These are phyloP conservation scores for Przewalskia tangutica DNA, from an alignment of 257 asterid genomes.

Conservation along the genomic window DNA sequence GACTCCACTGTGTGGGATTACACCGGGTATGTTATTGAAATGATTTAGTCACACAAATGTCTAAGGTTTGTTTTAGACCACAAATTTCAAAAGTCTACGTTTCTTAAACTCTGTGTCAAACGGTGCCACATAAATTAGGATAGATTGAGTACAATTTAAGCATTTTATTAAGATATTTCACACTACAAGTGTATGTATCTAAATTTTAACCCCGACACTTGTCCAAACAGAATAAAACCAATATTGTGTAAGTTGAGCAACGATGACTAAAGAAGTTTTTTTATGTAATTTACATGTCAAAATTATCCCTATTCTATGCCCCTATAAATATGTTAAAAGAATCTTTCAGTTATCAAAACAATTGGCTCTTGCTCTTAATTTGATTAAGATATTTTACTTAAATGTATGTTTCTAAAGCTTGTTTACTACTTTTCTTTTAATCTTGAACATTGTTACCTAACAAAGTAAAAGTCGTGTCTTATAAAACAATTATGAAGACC, in stretches of 20 bases:
- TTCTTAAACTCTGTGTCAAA: too few species aligned
- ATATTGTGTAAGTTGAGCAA: neutral
- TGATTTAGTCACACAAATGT: too few species aligned
- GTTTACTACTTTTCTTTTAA: neutral
- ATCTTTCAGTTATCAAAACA: neutral
- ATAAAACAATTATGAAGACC: neutral
- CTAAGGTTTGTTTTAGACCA: too few species aligned
- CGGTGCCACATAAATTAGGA: too few species aligned
- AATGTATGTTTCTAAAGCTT: neutral
- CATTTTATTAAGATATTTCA: neutral
- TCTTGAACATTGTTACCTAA: neutral
- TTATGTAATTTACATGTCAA: too few species aligned
- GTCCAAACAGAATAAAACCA: neutral
- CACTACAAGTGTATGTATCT: neutral
- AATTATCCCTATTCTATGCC: too few species aligned
- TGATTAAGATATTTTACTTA: neutral
- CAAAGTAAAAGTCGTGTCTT: neutral
- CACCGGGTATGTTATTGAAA: too few species aligned
- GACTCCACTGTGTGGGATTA: too few species aligned
- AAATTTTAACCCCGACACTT: neutral
- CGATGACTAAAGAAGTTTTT: neutral
- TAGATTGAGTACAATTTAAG: neutral
- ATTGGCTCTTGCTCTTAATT: neutral
- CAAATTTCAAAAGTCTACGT: too few species aligned
- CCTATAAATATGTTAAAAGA: neutral